Conservation (phyloP, 2,329 filamentous ascomycete species). For the Xylaria hypoxylon region DNA sequence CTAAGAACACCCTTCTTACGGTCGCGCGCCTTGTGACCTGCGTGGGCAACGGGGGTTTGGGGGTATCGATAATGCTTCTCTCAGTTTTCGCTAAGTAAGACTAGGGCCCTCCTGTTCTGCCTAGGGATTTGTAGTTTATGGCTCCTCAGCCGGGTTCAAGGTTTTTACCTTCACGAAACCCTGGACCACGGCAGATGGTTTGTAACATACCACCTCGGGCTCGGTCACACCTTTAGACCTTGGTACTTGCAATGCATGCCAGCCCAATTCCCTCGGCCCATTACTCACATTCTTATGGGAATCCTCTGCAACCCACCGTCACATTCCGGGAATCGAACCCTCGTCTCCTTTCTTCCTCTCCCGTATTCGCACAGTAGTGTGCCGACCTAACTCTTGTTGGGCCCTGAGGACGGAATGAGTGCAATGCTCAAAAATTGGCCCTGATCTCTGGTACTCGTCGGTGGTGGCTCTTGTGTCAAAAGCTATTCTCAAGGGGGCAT, state of each 20-base stretch:
- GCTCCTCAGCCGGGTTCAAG: conserved; percentile 8
- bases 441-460: conserved; percentile 20
- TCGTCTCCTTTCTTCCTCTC: conserved; percentile 31
- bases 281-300: conserved; percentile 28
- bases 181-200: conserved; percentile 5
- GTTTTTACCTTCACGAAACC: conserved; percentile 11
- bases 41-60: background rate
- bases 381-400: conserved; percentile 26
- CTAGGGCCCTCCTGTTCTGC: background rate
- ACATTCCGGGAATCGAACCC: conserved; percentile 18
- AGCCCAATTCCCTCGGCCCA: conserved; percentile 21
- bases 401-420: conserved; percentile 20
- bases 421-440: conserved; percentile 22
- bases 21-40: background rate
- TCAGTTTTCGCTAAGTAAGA: conserved; percentile 1
- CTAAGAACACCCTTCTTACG: conserved; percentile 2
- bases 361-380: conserved; percentile 29
- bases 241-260: conserved; percentile 13
- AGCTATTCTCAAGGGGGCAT: conserved; percentile 30
- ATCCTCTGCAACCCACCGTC: conserved; percentile 16
- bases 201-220: conserved; percentile 4
- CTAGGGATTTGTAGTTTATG: conserved; percentile 14
- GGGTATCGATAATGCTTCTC: conserved; percentile 12
- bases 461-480: conserved; percentile 28
- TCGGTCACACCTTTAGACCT: conserved; percentile 12